A percentile compares a stretch with the other conserved stretches of the same genome.
Conservation (phyloP, 768 basidiomycete genomes). For the Chiua virens region DNA sequence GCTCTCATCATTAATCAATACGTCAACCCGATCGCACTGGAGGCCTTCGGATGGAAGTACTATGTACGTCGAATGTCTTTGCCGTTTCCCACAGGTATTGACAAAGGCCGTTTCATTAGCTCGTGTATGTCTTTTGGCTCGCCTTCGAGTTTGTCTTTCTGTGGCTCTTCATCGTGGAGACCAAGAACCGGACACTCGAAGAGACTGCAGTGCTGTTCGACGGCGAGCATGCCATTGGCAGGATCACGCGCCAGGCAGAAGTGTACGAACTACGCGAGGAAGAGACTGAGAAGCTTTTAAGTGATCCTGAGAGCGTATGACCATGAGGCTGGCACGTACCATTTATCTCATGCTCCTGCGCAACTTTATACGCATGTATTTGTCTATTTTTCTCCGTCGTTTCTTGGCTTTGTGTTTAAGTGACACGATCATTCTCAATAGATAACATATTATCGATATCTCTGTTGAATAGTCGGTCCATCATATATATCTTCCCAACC, state of each 20-base stretch:
- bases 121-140: slow-evolving; percentile 74
- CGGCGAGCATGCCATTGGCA: slow-evolving; percentile 52
- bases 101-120: slow-evolving; percentile 28
- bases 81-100: neutral
- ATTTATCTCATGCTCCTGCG: too few relatives aligned
- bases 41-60: slow-evolving; percentile 69
- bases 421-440: too few relatives aligned
- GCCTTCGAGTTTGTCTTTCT: slow-evolving; percentile 62
- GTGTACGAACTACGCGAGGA: slow-evolving; percentile 14
- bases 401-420: too few relatives aligned
- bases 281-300: slow-evolving; percentile 24
- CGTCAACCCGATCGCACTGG: slow-evolving; percentile 78
- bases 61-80: slow-evolving; percentile 43
- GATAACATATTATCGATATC: too few relatives aligned
- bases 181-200: slow-evolving; percentile 70
- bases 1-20: slow-evolving; percentile 90
- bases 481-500: too few relatives aligned
- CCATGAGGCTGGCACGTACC: too few relatives aligned
- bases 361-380: neutral
- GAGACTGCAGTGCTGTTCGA: slow-evolving; percentile 84
- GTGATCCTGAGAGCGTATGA: slow-evolving; percentile 2
- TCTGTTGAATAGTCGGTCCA: too few relatives aligned
- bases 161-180: slow-evolving; percentile 71
- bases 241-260: slow-evolving; percentile 32
- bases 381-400: neutral